Evolutionary conservation across 2,329 filamentous ascomycete genomes (phyloP).

Genomic region (Colletotrichum godetiae): DNA sequence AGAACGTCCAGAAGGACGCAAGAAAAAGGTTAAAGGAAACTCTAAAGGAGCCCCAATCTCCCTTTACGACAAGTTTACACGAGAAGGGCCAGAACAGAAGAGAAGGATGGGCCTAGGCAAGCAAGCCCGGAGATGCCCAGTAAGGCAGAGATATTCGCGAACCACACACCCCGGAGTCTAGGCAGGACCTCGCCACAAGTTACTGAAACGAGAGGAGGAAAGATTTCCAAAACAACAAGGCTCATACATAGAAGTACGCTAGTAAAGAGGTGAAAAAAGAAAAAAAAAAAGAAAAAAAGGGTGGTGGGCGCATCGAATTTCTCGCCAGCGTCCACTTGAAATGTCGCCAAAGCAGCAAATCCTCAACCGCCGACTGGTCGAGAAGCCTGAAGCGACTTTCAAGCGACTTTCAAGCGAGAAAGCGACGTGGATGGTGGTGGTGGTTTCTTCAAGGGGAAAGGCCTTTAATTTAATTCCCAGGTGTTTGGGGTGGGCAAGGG

Average conservation of each 20-base stretch:
- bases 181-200: constrained; percentile 1
- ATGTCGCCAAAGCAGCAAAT: background rate
- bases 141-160: background rate
- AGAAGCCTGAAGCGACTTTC: background rate
- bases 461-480: constrained; percentile 24
- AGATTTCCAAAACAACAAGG: background rate
- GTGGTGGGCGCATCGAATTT: background rate
- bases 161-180: background rate
- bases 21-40: constrained; percentile 19
- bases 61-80: constrained; percentile 7
- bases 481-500: background rate
- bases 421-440: background rate
- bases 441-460: background rate
- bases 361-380: constrained; percentile 10
- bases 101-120: background rate
- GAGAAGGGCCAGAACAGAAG: background rate
- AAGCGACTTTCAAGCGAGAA: background rate
- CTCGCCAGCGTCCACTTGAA: background rate
- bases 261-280: background rate
- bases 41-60: constrained; percentile 22
- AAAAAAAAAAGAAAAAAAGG: background rate
- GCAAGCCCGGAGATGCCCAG: background rate
- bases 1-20: background rate
- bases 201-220: constrained; percentile 17
- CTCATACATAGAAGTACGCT: background rate